Base-by-base conservation (phyloP, 1,284 basidiomycete species). In the Sporisorium reilianum region DNA sequence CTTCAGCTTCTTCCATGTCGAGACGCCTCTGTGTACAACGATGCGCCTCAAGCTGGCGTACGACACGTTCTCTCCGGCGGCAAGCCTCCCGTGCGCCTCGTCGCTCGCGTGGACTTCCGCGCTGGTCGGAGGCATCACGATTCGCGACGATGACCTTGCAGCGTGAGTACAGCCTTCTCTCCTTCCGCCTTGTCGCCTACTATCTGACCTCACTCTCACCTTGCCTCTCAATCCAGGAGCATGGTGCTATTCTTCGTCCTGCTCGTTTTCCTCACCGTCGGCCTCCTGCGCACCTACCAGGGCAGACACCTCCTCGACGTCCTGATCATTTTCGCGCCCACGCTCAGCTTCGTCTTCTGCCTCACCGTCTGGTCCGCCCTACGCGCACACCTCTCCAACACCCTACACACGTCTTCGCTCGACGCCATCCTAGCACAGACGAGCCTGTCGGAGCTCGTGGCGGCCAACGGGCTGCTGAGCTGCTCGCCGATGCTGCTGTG, bases 221-320 rank as follows among this genome's bases (percentile, higher is more conserved):
- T 30, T 25, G 28, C 50, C 26, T 46, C 12, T n/a, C 14, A 12
- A 5, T 11, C n/a, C 16, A 64, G 64, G 51, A 68, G 62, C 50
- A 56, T 68, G 62, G 59, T 74, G 2, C 30, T 65, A 18, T 69
- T 70, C 64, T 67, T 75, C 54, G 28, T 62, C 44, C 41, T 64
- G 20, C 57, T 60, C 20, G 28, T 53, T 2, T 73, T 68, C 38
- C 61, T 64, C 32, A 16, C 57, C 48, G 41, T 64, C 28, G 64
- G 64, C 18, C 38, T 56, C 6, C 55, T 65, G 16, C 64, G 64
- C 30, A 23, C 38, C 40, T 61, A 53, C 9, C 55, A 52, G 16
- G 56, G 60, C 18, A 44, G 52, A n/a, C 36, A 26, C 12, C 44
- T 60, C 2, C 22, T 38, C 20, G 20, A 52, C n/a, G 52, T 73